Evolutionary conservation across 192 early-diverging fungal species (phyloP), one percentile per base, ranked within the genome.

Genomic region (Coemansia umbellata): DNA sequence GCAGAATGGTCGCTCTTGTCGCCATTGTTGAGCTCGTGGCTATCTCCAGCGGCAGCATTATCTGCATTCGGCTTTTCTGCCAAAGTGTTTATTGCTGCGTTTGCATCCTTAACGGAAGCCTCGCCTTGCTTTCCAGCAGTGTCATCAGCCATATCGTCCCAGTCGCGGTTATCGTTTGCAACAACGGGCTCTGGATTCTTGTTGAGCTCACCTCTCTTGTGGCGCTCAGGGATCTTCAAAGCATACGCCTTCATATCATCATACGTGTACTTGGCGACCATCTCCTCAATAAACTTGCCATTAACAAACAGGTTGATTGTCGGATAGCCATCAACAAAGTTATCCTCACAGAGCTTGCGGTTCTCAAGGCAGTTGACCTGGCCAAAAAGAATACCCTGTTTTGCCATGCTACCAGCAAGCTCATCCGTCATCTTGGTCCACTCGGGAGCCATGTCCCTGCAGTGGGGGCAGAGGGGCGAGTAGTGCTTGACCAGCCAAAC

Each of bases 401-500:
- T 50, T 3, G 54, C 49, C 21, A 63, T 47, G 36, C 61, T 42
- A 26, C 42, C 56, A 3, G 66, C 72, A 33, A 76, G 40, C 55
- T 78, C 69, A 18, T 72, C 63, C 5, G 87, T 87, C 63, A 95
- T 47, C 30, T 84, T 63, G 6, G 79, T 74, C 82, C 90, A 95
- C 13, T 79, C 78, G 0, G 93, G 93, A 3, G 84, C 87, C 68
- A 97, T 82, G 2, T 60, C 61, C 58, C 85, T 79, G 78, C 94
- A 97, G 63, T 94, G 92, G 21, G 77, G 72, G 57, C 91, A 93
- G 80, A 83, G 85, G 8, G 94, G 94, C 18, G 92, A 90, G 77
- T 89, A 90, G 68, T 91, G 91, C 69, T 91, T 84, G 26, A 94
- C 67, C 43, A 94, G 84, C 92, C 92, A 94, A 2, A 83, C 77